Evolutionary conservation across 805 yeast genomes (phyloP).

Genomic region (Cyberlindnera sargentensis): DNA sequence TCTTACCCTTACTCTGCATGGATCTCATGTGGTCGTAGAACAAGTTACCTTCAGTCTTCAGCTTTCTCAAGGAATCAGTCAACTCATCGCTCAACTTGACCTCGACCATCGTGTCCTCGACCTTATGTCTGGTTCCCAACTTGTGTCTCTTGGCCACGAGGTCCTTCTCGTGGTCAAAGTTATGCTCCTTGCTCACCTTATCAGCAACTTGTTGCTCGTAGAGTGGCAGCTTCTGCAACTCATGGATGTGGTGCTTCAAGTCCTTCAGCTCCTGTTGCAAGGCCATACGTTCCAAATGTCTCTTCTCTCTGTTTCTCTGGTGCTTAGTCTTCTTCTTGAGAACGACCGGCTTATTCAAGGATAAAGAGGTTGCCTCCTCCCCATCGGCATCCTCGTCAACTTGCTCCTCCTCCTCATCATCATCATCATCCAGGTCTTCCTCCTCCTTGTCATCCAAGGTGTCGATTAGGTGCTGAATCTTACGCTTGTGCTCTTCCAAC

Average conservation of each 20-base stretch:
- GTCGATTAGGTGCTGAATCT: constrained; percentile 58
- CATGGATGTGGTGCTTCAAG: constrained; percentile 53
- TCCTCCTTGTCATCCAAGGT: constrained; percentile 55
- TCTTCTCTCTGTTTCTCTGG: constrained; percentile 65
- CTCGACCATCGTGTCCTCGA: constrained; percentile 45
- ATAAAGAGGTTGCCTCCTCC: constrained; percentile 39
- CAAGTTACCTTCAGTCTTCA: constrained; percentile 87
- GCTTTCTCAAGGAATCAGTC: constrained; percentile 71
- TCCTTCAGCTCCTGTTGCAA: constrained; percentile 51
- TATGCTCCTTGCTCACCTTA: constrained; percentile 20
- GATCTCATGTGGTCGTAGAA: constrained; percentile 75
- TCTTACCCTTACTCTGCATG: constrained; percentile 76
- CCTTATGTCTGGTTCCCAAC: constrained; percentile 40
- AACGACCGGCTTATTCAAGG: constrained; percentile 65
- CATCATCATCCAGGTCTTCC: constrained; percentile 32
- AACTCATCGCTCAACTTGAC: constrained; percentile 87
- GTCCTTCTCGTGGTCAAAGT: constrained; percentile 11
- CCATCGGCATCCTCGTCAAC: constrained; percentile 31
- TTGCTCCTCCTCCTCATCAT: constrained; percentile 27
- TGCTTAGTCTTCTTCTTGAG: constrained; percentile 68
- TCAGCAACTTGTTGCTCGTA: constrained; percentile 25
- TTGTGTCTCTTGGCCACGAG: constrained; percentile 26
- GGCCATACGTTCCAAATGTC: constrained; percentile 50
- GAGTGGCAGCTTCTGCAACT: constrained; percentile 43
- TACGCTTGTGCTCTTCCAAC: constrained; percentile 54